Evolutionary conservation across 2,329 filamentous ascomycete species (phyloP).

Genomic region (Drechmeria coniospora): DNA sequence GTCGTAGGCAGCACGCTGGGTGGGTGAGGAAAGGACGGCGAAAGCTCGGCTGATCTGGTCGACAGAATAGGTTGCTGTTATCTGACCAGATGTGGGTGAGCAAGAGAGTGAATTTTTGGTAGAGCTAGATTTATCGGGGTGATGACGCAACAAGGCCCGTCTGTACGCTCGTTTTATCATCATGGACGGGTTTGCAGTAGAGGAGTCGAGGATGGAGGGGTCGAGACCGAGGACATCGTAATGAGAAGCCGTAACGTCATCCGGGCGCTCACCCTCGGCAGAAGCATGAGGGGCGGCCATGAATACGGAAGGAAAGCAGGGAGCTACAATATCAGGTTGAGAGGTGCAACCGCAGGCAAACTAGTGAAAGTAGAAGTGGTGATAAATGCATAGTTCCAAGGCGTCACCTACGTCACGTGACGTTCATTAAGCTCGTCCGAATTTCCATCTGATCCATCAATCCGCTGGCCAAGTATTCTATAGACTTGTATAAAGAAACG

Average conservation of each 20-base stretch:
- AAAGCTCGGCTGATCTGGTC: slow-evolving; percentile 51
- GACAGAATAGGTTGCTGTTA: slow-evolving; percentile 28
- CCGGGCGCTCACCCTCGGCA: slow-evolving; percentile 1
- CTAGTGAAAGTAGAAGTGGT: background rate
- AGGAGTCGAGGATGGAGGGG: slow-evolving; percentile 26
- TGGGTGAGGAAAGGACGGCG: slow-evolving; percentile 34
- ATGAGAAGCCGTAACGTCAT: slow-evolving; percentile 26
- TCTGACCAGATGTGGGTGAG: slow-evolving; percentile 1
- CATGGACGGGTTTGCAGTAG: slow-evolving; percentile 24
- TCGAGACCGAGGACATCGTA: slow-evolving; percentile 47
- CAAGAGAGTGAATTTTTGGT: slow-evolving; percentile 2
- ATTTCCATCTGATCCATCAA: too few species aligned
- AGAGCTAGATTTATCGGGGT: slow-evolving; percentile 40
- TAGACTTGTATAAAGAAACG: too few species aligned
- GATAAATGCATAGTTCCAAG: background rate
- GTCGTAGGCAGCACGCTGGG: slow-evolving; percentile 38
- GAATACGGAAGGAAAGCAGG: too few species aligned
- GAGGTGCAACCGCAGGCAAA: background rate
- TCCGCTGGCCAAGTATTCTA: too few species aligned
- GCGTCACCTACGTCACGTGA: slow-evolving; percentile 3
- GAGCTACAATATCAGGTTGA: background rate
- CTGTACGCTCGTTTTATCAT: slow-evolving; percentile 49
- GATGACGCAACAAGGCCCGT: slow-evolving; percentile 47
- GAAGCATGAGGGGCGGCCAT: slow-evolving; percentile 3
- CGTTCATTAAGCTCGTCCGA: slow-evolving; percentile 1